A percentile compares a stretch with the other conserved stretches of the same genome.
phyloP scores from a whole-genome alignment of 352 stramenopile genomes.

The Phytophthora hybrid region DNA sequence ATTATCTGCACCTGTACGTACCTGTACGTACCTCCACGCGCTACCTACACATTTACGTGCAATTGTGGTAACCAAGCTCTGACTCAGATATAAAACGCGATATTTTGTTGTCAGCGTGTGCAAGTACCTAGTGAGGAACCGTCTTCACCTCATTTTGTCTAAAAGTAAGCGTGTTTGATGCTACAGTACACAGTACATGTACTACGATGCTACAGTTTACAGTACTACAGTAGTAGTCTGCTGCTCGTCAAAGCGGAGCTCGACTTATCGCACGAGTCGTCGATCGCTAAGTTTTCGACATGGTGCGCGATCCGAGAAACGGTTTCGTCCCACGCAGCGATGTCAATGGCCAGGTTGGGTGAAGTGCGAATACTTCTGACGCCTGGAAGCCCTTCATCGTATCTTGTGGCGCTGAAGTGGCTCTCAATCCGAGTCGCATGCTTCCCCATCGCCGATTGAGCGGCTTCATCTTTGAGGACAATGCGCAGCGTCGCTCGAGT shows the following conservation, averaged over 20 bases:
- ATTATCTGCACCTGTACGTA: not conserved
- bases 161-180: not conserved
- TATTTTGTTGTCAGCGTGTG: not conserved
- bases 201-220: not conserved
- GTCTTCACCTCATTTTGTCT: not conserved
- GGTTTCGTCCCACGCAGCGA: constrained; percentile 28
- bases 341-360: constrained; percentile 16
- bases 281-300: constrained; percentile 38
- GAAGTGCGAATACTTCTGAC: not conserved
- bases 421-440: constrained; percentile 19
- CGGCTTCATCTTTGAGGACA: constrained; percentile 6
- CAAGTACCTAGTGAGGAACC: not conserved
- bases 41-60: not conserved
- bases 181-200: not conserved
- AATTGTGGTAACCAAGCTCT: not conserved
- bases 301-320: constrained; percentile 28
- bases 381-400: constrained; percentile 1
- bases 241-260: not conserved
- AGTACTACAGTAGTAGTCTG: too few relatives aligned
- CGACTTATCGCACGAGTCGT: constrained; percentile 19
- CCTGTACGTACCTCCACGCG: not conserved
- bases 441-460: not conserved
- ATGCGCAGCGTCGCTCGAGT: constrained; percentile 26
- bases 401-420: constrained; percentile 27
- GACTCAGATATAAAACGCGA: not conserved